These are phyloP conservation scores for Kodamaea fukazawae DNA, from an alignment of 805 yeast genomes.

Conservation along the genomic window DNA sequence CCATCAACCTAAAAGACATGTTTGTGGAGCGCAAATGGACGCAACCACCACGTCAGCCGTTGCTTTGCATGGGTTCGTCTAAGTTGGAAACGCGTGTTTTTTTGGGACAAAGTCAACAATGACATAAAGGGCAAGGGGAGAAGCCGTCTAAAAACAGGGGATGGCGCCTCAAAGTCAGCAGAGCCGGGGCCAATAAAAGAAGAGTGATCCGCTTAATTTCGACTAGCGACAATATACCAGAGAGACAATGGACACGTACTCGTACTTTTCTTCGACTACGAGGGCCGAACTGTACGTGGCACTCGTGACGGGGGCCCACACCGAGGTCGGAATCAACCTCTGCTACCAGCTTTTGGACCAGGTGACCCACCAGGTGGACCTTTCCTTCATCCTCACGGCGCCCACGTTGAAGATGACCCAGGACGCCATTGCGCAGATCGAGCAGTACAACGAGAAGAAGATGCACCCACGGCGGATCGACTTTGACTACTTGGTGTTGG, in stretches of 20 bases:
- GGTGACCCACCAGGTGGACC: slow-evolving; percentile 9
- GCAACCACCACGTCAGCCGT: no score
- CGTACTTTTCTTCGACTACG: slow-evolving; percentile 7
- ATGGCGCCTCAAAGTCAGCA: no score
- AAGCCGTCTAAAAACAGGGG: no score
- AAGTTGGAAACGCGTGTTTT: no score
- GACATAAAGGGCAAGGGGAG: no score
- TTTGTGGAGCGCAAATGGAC: no score
- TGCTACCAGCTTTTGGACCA: slow-evolving; percentile 8
- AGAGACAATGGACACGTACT: slow-evolving; percentile 5
- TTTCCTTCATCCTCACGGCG: slow-evolving; percentile 85
- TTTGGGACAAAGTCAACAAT: no score
- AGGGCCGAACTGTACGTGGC: slow-evolving; percentile 8
- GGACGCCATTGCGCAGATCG: slow-evolving; percentile 54
- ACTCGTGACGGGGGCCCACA: slow-evolving; percentile 10
- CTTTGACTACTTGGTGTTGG: slow-evolving; percentile 83
- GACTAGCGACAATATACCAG: no score
- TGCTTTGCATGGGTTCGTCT: no score
- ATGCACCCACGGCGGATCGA: slow-evolving; percentile 58
- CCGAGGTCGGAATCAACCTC: slow-evolving; percentile 7
- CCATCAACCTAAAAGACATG: no score
- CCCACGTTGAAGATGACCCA: slow-evolving; percentile 82
- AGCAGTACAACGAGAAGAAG: slow-evolving; percentile 32
- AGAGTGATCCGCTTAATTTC: no score
- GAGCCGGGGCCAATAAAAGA: no score